A percentile compares a stretch with the other conserved stretches of the same genome.
phyloP scores from a whole-genome alignment of 805 yeast species.

The Scheffersomyces ergatensis region DNA sequence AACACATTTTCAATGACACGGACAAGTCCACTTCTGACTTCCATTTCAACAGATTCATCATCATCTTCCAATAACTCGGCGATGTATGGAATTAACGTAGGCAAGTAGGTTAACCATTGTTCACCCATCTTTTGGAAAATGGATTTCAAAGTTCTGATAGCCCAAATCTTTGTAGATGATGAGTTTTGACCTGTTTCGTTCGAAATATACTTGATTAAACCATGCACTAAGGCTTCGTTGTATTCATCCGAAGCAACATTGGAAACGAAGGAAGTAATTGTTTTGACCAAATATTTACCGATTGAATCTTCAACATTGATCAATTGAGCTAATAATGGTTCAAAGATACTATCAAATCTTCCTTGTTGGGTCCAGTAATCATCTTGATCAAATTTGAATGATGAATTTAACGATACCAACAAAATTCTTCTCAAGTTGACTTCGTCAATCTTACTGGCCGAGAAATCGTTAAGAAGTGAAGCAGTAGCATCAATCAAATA shows the following conservation, averaged over 20 bases:
- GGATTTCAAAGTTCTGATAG: conserved; percentile 72
- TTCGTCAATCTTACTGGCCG: conserved; percentile 36
- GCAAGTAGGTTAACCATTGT: conserved; percentile 86
- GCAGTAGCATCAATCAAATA: conserved; percentile 78
- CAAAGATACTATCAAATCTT: conserved; percentile 72
- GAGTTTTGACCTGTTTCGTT: conserved; percentile 56
- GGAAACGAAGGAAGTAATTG: conserved; percentile 70
- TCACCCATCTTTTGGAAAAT: conserved; percentile 92
- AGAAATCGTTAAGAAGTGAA: conserved; percentile 50
- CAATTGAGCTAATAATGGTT: conserved; percentile 65
- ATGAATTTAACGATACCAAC: conserved; percentile 68
- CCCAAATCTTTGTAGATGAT: conserved; percentile 76
- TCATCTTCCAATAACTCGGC: conserved; percentile 96
- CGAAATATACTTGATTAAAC: conserved; percentile 34
- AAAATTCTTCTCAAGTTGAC: conserved; percentile 69
- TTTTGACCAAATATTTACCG: conserved; percentile 78
- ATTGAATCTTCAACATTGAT: conserved; percentile 64
- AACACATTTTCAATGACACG: conserved; percentile 87
- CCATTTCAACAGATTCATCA: conserved; percentile 85
- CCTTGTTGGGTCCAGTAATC: conserved; percentile 93
- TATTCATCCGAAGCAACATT: conserved; percentile 67
- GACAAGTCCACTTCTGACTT: conserved; percentile 86
- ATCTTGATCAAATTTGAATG: conserved; percentile 86
- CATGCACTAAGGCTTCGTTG: conserved; percentile 59
- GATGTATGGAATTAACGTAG: conserved; percentile 91